These are phyloP conservation scores for Noccaea bulbosa DNA, from an alignment of 345 rosid species.

Conservation along the genomic window DNA sequence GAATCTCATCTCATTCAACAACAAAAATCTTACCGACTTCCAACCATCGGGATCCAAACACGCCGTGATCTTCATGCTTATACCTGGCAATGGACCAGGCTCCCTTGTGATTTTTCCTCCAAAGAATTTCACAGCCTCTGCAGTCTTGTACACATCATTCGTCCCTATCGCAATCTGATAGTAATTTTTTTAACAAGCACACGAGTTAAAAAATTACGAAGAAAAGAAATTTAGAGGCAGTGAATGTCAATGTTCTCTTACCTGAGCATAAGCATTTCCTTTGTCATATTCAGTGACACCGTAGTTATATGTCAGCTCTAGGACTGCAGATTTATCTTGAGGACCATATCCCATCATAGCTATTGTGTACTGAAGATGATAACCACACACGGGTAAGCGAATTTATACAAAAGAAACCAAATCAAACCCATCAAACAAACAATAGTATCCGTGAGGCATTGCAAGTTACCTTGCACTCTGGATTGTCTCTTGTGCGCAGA, in stretches of 20 bases:
- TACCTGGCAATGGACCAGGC: slow-evolving; percentile 97
- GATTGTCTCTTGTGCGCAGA: slow-evolving; percentile 85
- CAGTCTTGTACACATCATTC: slow-evolving; percentile 92
- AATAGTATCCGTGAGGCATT: not conserved
- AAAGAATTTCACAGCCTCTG: slow-evolving; percentile 77
- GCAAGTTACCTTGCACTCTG: slow-evolving; percentile 81
- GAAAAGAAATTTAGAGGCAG: not conserved
- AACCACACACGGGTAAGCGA: not conserved
- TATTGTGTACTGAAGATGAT: slow-evolving; percentile 59
- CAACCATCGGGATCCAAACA: slow-evolving; percentile 99
- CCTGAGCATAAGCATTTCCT: slow-evolving; percentile 96
- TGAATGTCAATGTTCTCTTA: slow-evolving; percentile 24
- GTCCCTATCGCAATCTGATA: slow-evolving; percentile 91
- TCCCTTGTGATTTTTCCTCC: slow-evolving; percentile 93
- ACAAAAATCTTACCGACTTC: slow-evolving; percentile 74
- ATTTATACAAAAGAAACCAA: not conserved
- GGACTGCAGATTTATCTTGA: slow-evolving; percentile 80
- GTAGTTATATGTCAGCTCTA: slow-evolving; percentile 93
- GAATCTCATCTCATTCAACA: slow-evolving; percentile 16
- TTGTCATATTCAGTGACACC: slow-evolving; percentile 87
- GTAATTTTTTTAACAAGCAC: not conserved
- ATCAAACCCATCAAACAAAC: not conserved
- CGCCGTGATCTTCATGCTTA: slow-evolving; percentile 91
- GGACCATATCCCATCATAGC: slow-evolving; percentile 97
- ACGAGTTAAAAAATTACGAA: slow-evolving; percentile 7